Conservation (phyloP, 164 flowering plant genomes). For the Magnolia officinalis region DNA sequence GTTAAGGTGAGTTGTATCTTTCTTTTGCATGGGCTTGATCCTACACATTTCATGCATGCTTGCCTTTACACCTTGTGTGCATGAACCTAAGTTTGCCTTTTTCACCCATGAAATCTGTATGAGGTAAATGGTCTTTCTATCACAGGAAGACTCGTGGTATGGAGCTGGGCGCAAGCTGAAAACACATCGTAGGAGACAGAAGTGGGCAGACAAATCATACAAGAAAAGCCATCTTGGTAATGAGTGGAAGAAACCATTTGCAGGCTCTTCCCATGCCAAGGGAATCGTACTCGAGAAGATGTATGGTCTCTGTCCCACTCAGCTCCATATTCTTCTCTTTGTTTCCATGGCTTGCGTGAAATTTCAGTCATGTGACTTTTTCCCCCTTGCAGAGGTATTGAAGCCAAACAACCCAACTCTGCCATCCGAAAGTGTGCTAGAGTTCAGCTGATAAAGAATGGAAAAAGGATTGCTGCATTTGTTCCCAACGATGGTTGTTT, state of each 20-base stretch:
- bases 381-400: slow-evolving; percentile 45
- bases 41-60: not conserved
- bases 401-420: slow-evolving; percentile 70
- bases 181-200: slow-evolving; percentile 45
- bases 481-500: slow-evolving; percentile 67
- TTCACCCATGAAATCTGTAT: not conserved
- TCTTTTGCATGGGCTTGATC: not conserved
- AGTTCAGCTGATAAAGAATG: slow-evolving; percentile 61
- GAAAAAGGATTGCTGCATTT: slow-evolving; percentile 65
- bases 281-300: slow-evolving; percentile 66
- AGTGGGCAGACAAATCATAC: slow-evolving; percentile 61
- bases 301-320: slow-evolving; percentile 19
- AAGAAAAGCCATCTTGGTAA: slow-evolving; percentile 61
- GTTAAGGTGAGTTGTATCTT: too few relatives aligned
- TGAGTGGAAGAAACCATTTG: slow-evolving; percentile 68
- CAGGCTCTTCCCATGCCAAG: slow-evolving; percentile 63
- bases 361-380: not conserved
- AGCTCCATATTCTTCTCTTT: not conserved
- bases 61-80: not conserved
- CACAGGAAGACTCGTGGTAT: slow-evolving; percentile 58
- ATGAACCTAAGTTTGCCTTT: not conserved
- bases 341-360: not conserved
- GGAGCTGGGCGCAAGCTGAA: slow-evolving; percentile 64
- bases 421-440: slow-evolving; percentile 62
- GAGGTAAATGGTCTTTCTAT: not conserved